phyloP scores from a whole-genome alignment of 345 rosid species.

The Populus deltoides region DNA sequence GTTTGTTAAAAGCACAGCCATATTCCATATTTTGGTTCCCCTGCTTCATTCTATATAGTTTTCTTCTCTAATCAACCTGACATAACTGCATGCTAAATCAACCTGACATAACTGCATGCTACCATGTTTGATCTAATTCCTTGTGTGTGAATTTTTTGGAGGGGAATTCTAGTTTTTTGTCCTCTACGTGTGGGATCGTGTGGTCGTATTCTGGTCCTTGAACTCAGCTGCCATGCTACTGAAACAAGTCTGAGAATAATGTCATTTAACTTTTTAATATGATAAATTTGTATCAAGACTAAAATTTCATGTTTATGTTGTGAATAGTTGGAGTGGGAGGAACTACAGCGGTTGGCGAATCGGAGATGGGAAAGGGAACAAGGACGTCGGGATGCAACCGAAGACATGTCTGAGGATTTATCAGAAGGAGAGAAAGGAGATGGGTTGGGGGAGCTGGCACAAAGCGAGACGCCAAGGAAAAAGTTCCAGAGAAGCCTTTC shows the following conservation, averaged over 20 bases:
- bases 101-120: too few relatives aligned
- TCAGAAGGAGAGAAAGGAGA: conserved; percentile 97
- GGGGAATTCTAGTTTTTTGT: neutral
- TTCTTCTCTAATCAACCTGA: neutral
- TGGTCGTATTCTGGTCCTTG: neutral
- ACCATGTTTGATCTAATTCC: too few relatives aligned
- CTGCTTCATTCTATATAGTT: neutral
- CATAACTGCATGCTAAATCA: neutral
- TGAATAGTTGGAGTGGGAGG: conserved; percentile 74
- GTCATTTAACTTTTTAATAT: neutral
- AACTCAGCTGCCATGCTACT: neutral
- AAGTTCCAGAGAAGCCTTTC: conserved; percentile 64
- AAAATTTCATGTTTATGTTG: conserved; percentile 1
- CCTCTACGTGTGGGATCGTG: neutral
- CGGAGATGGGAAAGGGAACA: conserved; percentile 77
- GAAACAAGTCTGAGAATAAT: neutral
- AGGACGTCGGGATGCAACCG: conserved; percentile 79
- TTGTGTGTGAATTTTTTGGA: neutral
- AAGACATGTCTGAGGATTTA: conserved; percentile 87
- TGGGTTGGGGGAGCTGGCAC: conserved; percentile 49
- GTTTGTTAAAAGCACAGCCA: neutral
- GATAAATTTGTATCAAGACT: neutral
- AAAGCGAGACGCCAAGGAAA: conserved; percentile 63
- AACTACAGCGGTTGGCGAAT: conserved; percentile 51
- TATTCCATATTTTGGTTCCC: neutral